Base-by-base conservation (phyloP, 805 yeast species). In the Millerozyma acaciae region DNA sequence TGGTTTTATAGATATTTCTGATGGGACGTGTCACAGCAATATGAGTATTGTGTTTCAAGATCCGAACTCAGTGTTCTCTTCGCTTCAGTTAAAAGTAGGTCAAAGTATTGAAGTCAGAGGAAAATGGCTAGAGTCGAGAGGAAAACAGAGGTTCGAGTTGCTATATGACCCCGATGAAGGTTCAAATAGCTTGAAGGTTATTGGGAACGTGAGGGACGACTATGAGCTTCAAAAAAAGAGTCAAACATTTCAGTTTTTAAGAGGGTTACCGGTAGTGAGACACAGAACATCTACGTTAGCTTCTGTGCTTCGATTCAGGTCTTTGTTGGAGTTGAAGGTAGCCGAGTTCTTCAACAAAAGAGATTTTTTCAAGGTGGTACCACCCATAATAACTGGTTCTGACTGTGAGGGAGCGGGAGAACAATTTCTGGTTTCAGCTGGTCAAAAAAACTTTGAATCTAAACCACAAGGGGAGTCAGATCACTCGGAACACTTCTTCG, bases 391-490 rank as follows among this genome's bases (percentile, higher is more conserved):
- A 15, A 93, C 98, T 0, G 68, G 85, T 8, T 77, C 94, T 1
- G 98, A 93, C 55, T 90, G 97, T 53, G 99, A 93, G 61, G 97
- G 98, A 12, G 97, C 95, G 3, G 97, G 97, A 4, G 97, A 93
- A 52, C 75, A 84, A 40, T 93, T 93, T 44, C 62, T 60, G 28
- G 60, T 89, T 8, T 69, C 65, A 27, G 59, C 72, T 2, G 52
- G 49, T 4, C 43, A 28, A 32, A 42, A 48, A 31, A 35, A 60
- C 39, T 20, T 25, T 20, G 42, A 40, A 14, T 37, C 36, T 5
- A 26, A 33, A 3, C 16, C 15, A 4, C 45, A 38, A 22, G 43
- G 36, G 12, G 43, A 33, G n/a, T n/a, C n/a, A n/a, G n/a, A n/a
- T n/a, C n/a, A n/a, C n/a, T n/a, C n/a, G n/a, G 39, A 39, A 5